Percentiles rank a stretch among this genome's conserved stretches.
These are phyloP conservation scores for Neurospora sp. DNA, from an alignment of 495 filamentous ascomycete genomes.

Conservation along the genomic window DNA sequence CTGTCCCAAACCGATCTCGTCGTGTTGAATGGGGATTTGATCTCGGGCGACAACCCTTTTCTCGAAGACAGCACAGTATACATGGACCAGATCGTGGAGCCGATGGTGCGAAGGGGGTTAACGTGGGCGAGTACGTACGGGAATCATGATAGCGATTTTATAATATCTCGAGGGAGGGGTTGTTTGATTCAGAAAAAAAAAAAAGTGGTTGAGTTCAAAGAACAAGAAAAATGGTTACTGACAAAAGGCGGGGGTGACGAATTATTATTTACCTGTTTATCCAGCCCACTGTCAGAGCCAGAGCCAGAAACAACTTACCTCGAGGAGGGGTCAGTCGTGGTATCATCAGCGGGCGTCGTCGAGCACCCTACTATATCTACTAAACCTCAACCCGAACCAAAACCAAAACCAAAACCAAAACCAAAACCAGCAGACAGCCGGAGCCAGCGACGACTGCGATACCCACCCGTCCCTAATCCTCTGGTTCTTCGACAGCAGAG, in stretches of 20 bases:
- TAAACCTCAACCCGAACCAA: not conserved
- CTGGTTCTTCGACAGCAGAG: slow-evolving; percentile 69
- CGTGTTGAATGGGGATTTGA: slow-evolving; percentile 65
- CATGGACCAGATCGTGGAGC: slow-evolving; percentile 48
- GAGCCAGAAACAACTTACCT: too few species aligned
- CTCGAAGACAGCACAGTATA: slow-evolving; percentile 46
- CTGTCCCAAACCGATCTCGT: slow-evolving; percentile 38
- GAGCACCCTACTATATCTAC: too few species aligned
- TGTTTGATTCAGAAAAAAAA: slow-evolving; percentile 43
- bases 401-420: not conserved
- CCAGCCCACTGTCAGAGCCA: too few species aligned
- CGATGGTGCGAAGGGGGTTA: slow-evolving; percentile 41
- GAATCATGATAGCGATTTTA: slow-evolving; percentile 60
- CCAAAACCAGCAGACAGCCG: not conserved
- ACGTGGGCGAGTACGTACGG: slow-evolving; percentile 64
- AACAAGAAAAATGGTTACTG: slow-evolving; percentile 37
- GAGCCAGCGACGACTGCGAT: not conserved
- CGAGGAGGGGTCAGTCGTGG: not conserved
- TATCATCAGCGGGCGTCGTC: not conserved
- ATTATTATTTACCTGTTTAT: slow-evolving; percentile 53
- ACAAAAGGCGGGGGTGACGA: slow-evolving; percentile 48
- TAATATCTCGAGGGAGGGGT: slow-evolving; percentile 44
- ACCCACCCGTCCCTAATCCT: slow-evolving; percentile 38
- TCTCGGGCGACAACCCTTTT: slow-evolving; percentile 54
- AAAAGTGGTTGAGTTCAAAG: slow-evolving; percentile 40